Evolutionary conservation across 108 stramenopile species (phyloP).

Genomic region (Skeletonema costatum): DNA sequence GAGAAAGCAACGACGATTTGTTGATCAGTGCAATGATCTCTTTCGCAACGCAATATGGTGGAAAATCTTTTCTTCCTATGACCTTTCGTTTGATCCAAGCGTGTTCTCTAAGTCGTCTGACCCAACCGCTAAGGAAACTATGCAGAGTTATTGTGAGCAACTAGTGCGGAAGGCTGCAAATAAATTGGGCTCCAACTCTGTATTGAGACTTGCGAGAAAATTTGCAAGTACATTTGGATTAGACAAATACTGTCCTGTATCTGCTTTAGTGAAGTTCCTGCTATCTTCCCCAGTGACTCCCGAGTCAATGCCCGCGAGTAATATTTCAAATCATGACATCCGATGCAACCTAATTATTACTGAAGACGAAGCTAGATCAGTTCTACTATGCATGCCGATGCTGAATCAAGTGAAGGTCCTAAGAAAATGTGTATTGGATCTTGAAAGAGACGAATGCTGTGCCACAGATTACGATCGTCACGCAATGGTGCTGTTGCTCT

Average conservation of each 20-base stretch:
- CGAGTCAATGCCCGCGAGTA: background rate
- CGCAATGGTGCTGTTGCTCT: slow-evolving; percentile 54
- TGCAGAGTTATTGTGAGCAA: slow-evolving; percentile 39
- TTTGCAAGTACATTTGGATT: slow-evolving; percentile 28
- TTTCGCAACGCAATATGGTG: slow-evolving; percentile 73
- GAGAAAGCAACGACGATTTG: slow-evolving; percentile 69
- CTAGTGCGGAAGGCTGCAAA: slow-evolving; percentile 40
- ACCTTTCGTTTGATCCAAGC: slow-evolving; percentile 68
- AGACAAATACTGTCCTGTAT: slow-evolving; percentile 29
- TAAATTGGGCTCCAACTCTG: slow-evolving; percentile 3
- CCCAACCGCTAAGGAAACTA: slow-evolving; percentile 34
- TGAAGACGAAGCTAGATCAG: slow-evolving; percentile 31
- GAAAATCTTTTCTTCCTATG: slow-evolving; percentile 52
- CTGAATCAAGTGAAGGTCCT: slow-evolving; percentile 44
- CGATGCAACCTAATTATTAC: slow-evolving; percentile 42
- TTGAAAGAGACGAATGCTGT: slow-evolving; percentile 33
- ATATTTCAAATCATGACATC: slow-evolving; percentile 26
- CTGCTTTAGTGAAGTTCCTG: slow-evolving; percentile 36
- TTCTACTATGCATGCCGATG: slow-evolving; percentile 41
- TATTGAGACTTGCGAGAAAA: slow-evolving; percentile 35
- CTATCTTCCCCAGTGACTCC: slow-evolving; percentile 24
- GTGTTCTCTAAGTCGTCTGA: slow-evolving; percentile 41
- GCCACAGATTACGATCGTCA: slow-evolving; percentile 70
- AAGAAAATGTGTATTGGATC: slow-evolving; percentile 44
- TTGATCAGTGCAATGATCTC: slow-evolving; percentile 69